Conservation (phyloP, 352 stramenopile species). For the Pseudoperonospora humuli region DNA sequence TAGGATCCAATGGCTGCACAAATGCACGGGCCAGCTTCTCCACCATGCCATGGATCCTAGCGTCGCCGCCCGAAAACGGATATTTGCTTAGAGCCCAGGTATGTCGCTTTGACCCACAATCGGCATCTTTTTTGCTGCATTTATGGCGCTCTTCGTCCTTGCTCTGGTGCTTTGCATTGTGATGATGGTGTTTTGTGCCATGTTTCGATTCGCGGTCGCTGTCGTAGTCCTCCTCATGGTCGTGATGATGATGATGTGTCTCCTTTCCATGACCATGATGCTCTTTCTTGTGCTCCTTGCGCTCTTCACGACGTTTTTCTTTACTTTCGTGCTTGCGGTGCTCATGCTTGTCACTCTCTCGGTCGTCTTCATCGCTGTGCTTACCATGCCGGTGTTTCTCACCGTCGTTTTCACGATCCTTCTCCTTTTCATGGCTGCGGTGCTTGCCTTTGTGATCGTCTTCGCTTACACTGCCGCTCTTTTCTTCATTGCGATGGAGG, state of each 20-base stretch:
- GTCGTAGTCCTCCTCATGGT: constrained; percentile 3
- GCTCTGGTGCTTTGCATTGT: constrained; percentile 7
- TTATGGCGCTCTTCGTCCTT: constrained; percentile 4
- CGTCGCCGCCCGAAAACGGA: constrained; percentile 22
- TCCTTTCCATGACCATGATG: background rate
- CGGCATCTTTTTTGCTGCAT: constrained; percentile 6
- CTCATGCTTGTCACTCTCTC: constrained; percentile 1
- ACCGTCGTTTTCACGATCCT: background rate
- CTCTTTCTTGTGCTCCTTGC: constrained; percentile 5
- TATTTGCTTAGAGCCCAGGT: constrained; percentile 7
- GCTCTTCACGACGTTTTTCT: constrained; percentile 11
- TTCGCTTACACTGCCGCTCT: background rate
- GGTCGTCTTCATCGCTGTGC: background rate
- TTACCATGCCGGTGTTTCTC: background rate
- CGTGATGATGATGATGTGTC: constrained; percentile 2
- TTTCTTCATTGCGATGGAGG: constrained; percentile 1
- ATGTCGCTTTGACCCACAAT: constrained; percentile 7
- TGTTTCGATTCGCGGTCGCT: background rate
- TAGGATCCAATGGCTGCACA: constrained; percentile 12
- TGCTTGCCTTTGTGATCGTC: background rate
- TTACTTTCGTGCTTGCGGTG: constrained; percentile 10
- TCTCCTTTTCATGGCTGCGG: background rate
- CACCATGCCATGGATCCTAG: constrained; percentile 17
- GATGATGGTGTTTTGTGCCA: background rate
- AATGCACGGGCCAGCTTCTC: constrained; percentile 22